Base-by-base conservation (phyloP, 805 yeast species). In the Pichia rugopelliculosa region DNA sequence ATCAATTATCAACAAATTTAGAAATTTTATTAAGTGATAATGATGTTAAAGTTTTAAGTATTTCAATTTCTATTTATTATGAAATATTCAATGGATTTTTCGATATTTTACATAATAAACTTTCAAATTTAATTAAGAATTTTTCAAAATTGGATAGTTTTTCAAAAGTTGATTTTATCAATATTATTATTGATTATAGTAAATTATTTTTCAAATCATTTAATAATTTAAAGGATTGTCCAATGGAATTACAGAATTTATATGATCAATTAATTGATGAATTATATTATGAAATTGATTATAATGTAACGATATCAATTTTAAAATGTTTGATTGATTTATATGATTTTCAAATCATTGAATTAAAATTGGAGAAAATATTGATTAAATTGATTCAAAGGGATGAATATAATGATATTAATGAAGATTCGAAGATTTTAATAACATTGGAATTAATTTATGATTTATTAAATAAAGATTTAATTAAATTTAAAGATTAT, bases 101-200 rank as follows among this genome's bases (percentile, higher is more conserved):
- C 62, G 84, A 77, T 3, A 62, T 85, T 30, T 63, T 91, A 2
- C 98, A 93, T 60, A 78, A 83, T 3, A 79, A 80, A 55, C 85
- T 74, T 59, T 74, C 85, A 26, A 72, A 66, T 53, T 48, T 67
- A 8, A 50, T 66, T 49, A 58, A 67, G 1, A 63, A 72, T 27
- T 52, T 79, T 24, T 53, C 58, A 0, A 70, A 74, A 1, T 70
- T 91, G 46, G 95, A 89, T 49, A 83, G 82, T 45, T 87, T 89
- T 84, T 67, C 87, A 9, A 89, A 85, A 57, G 62, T 74, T 0
- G 59, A 69, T 11, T 62, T 81, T 15, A 66, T 87, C 20, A 86
- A 85, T 42, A 55, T 86, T 5, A 67, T 90, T 43, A 75, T 82
- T 0, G 77, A 78, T 44, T 93, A 93, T 61, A 70, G 79, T 30